Evolutionary conservation across 164 flowering plant species (phyloP).

Genomic region (Aristolochia contorta): DNA sequence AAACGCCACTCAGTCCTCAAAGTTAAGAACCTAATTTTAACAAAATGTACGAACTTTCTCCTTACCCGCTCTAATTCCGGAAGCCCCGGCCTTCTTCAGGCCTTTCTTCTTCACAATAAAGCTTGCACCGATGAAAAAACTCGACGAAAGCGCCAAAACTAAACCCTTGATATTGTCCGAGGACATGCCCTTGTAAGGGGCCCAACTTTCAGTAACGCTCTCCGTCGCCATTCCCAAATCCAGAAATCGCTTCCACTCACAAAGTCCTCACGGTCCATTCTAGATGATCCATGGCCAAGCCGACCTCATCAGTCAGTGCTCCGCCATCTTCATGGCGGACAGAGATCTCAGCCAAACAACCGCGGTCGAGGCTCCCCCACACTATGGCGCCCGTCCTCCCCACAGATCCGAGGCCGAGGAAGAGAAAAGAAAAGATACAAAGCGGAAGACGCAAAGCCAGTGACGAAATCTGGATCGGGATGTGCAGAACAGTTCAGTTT

Average conservation of each 20-base stretch:
- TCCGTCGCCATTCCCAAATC: constrained; percentile 11
- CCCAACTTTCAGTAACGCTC: constrained; percentile 2
- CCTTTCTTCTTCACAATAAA: constrained; percentile 84
- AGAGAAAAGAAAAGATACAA: no score
- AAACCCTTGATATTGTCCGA: constrained; percentile 70
- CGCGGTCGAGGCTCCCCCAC: no score
- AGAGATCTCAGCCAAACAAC: no score
- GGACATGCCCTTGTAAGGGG: constrained; percentile 57
- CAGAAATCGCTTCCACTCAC: constrained; percentile 6
- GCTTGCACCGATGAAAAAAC: constrained; percentile 70
- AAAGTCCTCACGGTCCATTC: neutral
- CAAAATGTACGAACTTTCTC: neutral
- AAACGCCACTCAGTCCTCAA: no score
- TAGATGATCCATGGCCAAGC: neutral
- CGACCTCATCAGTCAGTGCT: no score
- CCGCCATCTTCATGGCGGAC: no score
- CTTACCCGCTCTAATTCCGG: constrained; percentile 65
- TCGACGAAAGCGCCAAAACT: constrained; percentile 57
- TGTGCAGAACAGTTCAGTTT: no score
- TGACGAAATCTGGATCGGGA: no score
- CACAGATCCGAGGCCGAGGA: no score
- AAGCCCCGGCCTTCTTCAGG: constrained; percentile 64
- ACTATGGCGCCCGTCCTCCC: no score
- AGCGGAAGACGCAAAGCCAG: no score
- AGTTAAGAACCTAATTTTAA: no score